A percentile compares a stretch with the other conserved stretches of the same genome.
Conservation (phyloP, 2,329 filamentous ascomycete genomes). For the Aspergillus sp. region DNA sequence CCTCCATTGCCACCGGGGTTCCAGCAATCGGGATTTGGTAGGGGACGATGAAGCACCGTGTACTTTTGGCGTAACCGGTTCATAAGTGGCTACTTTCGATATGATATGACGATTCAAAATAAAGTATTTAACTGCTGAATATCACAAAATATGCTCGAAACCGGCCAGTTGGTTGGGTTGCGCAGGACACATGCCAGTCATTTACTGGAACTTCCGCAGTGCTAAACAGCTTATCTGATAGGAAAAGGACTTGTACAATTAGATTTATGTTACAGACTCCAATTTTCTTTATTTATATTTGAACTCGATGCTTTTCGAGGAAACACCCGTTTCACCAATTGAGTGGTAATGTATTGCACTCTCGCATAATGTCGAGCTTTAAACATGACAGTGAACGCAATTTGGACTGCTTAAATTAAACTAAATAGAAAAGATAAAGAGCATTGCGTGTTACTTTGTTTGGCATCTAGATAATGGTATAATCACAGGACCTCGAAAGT, state of each 20-base stretch:
- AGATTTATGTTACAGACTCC: background rate
- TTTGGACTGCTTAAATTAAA: background rate
- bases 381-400: background rate
- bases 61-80: no score
- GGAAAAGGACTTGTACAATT: background rate
- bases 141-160: background rate
- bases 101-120: constrained; percentile 9
- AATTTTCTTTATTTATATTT: background rate
- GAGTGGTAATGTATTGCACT: background rate
- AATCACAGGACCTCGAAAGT: background rate
- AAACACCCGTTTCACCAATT: background rate
- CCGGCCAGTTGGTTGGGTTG: background rate
- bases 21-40: constrained; percentile 35
- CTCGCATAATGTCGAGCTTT: background rate
- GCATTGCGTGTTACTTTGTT: background rate
- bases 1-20: constrained; percentile 39
- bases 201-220: no score
- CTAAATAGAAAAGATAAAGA: background rate
- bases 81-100: background rate
- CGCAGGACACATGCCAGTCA: no score
- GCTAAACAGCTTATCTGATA: background rate
- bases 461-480: background rate
- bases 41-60: constrained; percentile 26
- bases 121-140: background rate
- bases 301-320: background rate